Percentiles rank a stretch among this genome's conserved stretches.
Conservation (phyloP, 352 stramenopile species). For the Phytophthora sansomeana region DNA sequence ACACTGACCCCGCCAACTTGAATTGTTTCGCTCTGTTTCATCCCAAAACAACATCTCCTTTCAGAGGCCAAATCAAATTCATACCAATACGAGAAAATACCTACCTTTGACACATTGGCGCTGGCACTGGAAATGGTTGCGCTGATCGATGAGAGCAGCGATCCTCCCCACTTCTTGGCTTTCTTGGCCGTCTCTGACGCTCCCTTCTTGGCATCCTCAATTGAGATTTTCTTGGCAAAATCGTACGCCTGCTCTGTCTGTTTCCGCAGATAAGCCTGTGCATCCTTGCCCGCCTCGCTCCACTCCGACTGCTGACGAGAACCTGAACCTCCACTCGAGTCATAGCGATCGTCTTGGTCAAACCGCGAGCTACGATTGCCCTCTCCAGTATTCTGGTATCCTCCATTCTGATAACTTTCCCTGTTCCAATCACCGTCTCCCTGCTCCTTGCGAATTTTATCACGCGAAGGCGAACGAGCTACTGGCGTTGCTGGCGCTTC, state of each 20-base stretch:
- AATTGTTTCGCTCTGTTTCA: constrained; percentile 73
- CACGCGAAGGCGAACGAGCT: constrained; percentile 25
- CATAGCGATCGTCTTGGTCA: constrained; percentile 45
- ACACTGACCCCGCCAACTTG: constrained; percentile 77
- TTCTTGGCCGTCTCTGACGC: constrained; percentile 88
- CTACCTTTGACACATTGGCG: constrained; percentile 64
- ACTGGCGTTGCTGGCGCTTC: constrained; percentile 24
- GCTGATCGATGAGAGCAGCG: constrained; percentile 81
- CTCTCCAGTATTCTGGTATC: constrained; percentile 31
- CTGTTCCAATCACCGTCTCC: constrained; percentile 30
- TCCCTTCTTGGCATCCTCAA: constrained; percentile 87
- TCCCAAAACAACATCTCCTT: background rate
- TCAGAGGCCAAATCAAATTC: background rate
- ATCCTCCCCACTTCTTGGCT: constrained; percentile 87
- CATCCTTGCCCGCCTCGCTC: constrained; percentile 54
- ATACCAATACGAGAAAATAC: background rate
- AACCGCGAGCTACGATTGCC: constrained; percentile 21
- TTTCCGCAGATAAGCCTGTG: constrained; percentile 77
- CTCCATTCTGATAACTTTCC: constrained; percentile 34
- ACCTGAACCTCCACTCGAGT: constrained; percentile 21
- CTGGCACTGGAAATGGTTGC: constrained; percentile 75
- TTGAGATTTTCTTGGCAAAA: constrained; percentile 90
- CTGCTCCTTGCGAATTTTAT: constrained; percentile 40
- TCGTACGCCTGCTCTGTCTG: constrained; percentile 88
- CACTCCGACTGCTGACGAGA: constrained; percentile 37